phyloP scores from a whole-genome alignment of 768 basidiomycete species.

The Phylloporus sp. region DNA sequence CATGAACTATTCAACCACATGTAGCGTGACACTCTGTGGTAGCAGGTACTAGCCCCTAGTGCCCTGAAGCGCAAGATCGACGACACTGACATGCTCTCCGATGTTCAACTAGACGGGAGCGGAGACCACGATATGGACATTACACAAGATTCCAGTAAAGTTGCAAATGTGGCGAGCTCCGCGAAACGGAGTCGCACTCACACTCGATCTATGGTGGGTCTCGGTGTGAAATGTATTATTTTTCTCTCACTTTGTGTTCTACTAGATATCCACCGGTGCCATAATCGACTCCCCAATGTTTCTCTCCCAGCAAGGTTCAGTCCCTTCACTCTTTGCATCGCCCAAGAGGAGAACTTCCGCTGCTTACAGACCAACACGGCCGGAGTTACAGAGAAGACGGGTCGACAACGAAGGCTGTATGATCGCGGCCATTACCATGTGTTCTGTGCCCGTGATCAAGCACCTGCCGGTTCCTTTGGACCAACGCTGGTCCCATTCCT shows the following conservation, averaged over 20 bases:
- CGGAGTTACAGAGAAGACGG: not conserved
- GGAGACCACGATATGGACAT: not conserved
- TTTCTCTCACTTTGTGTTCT: not conserved
- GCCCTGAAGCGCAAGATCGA: not conserved
- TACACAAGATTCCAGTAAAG: not conserved
- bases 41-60: not conserved
- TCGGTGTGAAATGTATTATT: not conserved
- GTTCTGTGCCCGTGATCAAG: not conserved
- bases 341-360: too few species aligned
- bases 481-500: constrained; percentile 1
- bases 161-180: not conserved
- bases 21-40: not conserved
- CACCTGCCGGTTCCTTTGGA: constrained; percentile 3
- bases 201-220: not conserved
- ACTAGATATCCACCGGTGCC: not conserved
- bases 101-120: not conserved
- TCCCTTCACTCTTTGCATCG: not conserved
- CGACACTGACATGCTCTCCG: not conserved
- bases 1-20: not conserved
- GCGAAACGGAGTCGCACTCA: not conserved
- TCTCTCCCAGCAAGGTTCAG: not conserved
- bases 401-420: not conserved
- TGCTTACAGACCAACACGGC: not conserved
- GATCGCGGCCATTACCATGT: not conserved
- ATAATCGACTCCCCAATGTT: not conserved